Evolutionary conservation across 495 filamentous ascomycete genomes (phyloP), one percentile per base, ranked within the genome.

Genomic region (Penicillium chermesinum): DNA sequence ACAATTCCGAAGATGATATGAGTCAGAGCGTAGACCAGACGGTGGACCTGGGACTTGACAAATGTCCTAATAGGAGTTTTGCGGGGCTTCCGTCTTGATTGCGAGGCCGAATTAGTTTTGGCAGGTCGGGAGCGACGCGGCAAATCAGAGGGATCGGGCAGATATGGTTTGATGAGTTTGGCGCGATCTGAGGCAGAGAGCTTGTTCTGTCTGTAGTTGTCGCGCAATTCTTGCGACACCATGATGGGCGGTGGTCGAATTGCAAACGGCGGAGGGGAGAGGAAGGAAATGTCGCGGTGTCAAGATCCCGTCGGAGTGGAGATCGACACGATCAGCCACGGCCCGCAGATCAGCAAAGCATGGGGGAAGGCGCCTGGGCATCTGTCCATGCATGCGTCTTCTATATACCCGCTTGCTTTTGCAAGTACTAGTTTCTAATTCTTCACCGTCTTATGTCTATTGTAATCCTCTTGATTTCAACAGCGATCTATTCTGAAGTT

Each of bases 1-100:
- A 93, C 90, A 54, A 96, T 72, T 1, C 85, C 87, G 71, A 96
- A 96, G 60, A 95, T 59, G 40, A 83, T 71, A 56, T 96, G 88
- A 42, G 94, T 79, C 33, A 88, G 45, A 38, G 77, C 74, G 66
- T 85, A 94, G 44, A 88, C 65, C 14, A 91, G 56, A 15, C 80
- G 58, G 65, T 95, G 78, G 30, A 91, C 55, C 53, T 84, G 80
- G 3, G 69, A 76, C 46, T 71, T 79, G 30, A 94, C 49, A 54
- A 91, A 87, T 16, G 78, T 80, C 50, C 85, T 79, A 17, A 91
- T 71, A 17, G 85, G 72, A 15, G 59, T 74, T 49, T 64, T 68
- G 53, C 54, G 65, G 19, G 58, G 33, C 50, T 61, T 66, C 40
- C 60, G 64, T 16, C 64, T 59, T 14, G 36, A 35, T 16, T 61